Evolutionary conservation across 1,284 basidiomycete genomes (phyloP), one percentile per base, ranked within the genome.

Genomic region (Porodaedalea pini): DNA sequence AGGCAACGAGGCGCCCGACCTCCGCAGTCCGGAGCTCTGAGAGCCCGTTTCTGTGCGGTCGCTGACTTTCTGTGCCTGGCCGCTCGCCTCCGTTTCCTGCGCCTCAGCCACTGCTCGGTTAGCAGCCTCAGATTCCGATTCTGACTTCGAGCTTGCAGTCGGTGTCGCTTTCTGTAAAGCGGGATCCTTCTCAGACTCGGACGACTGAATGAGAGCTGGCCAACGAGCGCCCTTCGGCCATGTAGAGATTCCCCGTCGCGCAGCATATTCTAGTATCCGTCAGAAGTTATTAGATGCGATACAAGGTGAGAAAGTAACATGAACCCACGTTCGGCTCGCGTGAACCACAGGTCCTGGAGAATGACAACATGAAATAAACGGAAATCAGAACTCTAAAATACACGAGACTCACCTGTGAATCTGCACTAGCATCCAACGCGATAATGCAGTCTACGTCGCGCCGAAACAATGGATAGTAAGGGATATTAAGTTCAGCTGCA

Each of bases 351-450:
- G 52, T 74, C 71, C 69, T 73, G 17, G 10, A 25, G 21, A 51
- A 48, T 50, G n/a, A 27, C 17, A 39, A 51, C 31, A 29, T 40
- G 13, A 17, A 29, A 41, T 34, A 15, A 27, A 48, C 27, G 51
- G 37, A 15, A n/a, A n/a, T 34, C 34, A 1, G 23, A 41, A 19
- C 6, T 6, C 25, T 7, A 27, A 31, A 2, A 45, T 29, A 25
- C 34, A 25, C 8, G 4, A 37, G 4, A 56, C 59, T 27, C 41
- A 71, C 72, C 61, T 75, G 73, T 10, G 68, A 70, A 60, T 75
- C 74, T 4, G 74, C 74, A 43, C 69, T 71, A 11, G 74, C 74
- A 58, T 76, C 74, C 7, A 76, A 65, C 11, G 75, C 72, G 47
- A 77, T 71, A 27, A 76, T 69, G 54, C 75, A 70, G 61, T 77